Percentiles rank a stretch among this genome's conserved stretches.
Evolutionary conservation across 2,329 filamentous ascomycete species (phyloP).

Genomic region (Parastagonospora avenae): DNA sequence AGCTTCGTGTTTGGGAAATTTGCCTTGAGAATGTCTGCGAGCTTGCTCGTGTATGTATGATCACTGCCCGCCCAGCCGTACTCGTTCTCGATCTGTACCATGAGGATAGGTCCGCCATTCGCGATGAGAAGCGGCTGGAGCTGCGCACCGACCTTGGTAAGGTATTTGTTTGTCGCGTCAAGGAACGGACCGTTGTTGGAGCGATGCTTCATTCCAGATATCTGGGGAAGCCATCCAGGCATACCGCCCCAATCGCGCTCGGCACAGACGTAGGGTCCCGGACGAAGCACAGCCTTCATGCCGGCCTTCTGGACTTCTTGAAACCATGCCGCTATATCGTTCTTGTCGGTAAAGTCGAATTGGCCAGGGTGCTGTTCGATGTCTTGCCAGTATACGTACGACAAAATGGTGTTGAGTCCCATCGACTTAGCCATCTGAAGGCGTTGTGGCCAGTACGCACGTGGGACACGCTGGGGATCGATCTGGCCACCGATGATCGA

Average conservation of each 20-base stretch:
- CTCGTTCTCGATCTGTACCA: conserved; percentile 59
- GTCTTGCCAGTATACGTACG: conserved; percentile 59
- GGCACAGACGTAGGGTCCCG: conserved; percentile 57
- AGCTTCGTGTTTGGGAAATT: conserved; percentile 51
- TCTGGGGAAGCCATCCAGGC: conserved; percentile 52
- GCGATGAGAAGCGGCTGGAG: conserved; percentile 43
- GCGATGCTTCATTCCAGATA: conserved; percentile 51
- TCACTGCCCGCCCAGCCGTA: conserved; percentile 57
- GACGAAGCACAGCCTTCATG: conserved; percentile 53
- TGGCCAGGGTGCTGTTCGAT: conserved; percentile 50
- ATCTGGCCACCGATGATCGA: conserved; percentile 58
- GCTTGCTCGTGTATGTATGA: conserved; percentile 50
- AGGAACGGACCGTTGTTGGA: conserved; percentile 51
- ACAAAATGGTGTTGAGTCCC: conserved; percentile 59
- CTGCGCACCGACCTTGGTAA: conserved; percentile 45
- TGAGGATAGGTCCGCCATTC: conserved; percentile 54
- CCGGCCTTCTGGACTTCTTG: conserved; percentile 54
- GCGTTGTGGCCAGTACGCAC: conserved; percentile 55
- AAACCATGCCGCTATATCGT: conserved; percentile 58
- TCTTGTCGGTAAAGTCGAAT: conserved; percentile 49
- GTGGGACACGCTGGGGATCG: conserved; percentile 57
- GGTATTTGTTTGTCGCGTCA: conserved; percentile 45
- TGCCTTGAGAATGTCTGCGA: conserved; percentile 50
- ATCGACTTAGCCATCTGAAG: conserved; percentile 53
- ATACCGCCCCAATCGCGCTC: conserved; percentile 59